Base-by-base conservation (phyloP, 2,329 filamentous ascomycete genomes). In the Aspergillus ibericus region DNA sequence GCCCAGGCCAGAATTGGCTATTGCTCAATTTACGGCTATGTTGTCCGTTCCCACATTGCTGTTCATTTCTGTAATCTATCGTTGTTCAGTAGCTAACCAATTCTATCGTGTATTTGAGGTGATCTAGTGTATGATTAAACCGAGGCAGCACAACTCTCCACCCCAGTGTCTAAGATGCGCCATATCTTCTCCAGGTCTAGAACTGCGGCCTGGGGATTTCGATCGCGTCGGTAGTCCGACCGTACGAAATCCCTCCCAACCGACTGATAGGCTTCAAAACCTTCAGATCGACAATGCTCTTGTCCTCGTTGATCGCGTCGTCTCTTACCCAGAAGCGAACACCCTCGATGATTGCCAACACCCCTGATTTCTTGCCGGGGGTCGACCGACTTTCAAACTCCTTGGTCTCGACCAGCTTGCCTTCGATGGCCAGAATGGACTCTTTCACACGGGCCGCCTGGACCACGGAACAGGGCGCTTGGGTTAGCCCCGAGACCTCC, bases 241-340 rank as follows among this genome's bases (percentile, higher is more conserved):
- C 89, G 72, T 96, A 98, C 0, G 89, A 89, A 67, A 97, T 96
- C 1, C 93, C 93, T 25, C 93, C 93, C 22, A 97, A 69, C 36
- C 93, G 85, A 63, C 85, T 86, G 15, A 96, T 82, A 0, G 93
- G 92, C 61, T 85, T 85, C 56, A 97, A 77, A 8, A 96, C 82
- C 77, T 88, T 83, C 10, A 91, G 85, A 73, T 96, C 90, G 58
- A 98, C 81, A 42, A 91, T 68, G 64, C 86, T 91, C 69, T 81
- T 83, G 8, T 92, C 88, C 70, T 90, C 85, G 67, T 96, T 91
- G 60, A 96, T 79, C 2, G 92, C 92, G 77, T 97, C 93, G 72
- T 96, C 91, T 54, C 93, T 80, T 1, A 88, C 92, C 92, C 93
- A 97, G 71, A 97, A 96, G 27, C 88, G 82, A 34, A 90, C 87